Evolutionary conservation across 306 rosid genomes (phyloP).

Genomic region (Begonia fuchsioides): DNA sequence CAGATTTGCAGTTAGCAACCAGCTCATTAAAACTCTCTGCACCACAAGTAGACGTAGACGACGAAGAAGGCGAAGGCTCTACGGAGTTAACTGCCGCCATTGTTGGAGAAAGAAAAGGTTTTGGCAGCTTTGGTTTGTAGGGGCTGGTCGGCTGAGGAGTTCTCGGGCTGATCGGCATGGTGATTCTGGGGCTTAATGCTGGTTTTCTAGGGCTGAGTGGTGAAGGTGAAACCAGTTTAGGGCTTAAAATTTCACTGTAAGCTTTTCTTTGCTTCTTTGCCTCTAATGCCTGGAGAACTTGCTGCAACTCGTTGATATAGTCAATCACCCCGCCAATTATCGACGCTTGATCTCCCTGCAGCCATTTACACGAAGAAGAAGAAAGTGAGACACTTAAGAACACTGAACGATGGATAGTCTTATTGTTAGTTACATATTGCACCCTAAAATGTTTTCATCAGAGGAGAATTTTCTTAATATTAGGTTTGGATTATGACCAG

Average conservation of each 20-base stretch:
- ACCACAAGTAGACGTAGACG: conserved; percentile 41
- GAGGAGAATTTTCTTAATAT: no score
- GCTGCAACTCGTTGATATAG: conserved; percentile 83
- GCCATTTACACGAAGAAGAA: neutral
- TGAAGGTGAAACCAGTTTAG: no score
- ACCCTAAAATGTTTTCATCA: no score
- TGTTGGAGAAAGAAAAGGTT: neutral
- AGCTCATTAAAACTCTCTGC: conserved; percentile 24
- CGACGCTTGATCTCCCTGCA: conserved; percentile 95
- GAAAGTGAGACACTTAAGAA: neutral
- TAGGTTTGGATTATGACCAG: no score
- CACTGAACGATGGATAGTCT: no score
- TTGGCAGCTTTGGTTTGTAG: conserved; percentile 16
- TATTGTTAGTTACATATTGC: no score
- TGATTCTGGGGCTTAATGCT: no score
- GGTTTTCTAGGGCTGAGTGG: conserved; percentile 74
- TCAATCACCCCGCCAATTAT: conserved; percentile 95
- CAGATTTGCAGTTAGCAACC: conserved; percentile 10
- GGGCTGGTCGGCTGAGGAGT: conserved; percentile 94
- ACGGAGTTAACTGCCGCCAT: no score
- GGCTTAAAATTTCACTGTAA: conserved; percentile 83
- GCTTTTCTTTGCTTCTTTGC: conserved; percentile 86
- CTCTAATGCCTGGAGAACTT: conserved; percentile 74
- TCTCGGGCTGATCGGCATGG: no score
- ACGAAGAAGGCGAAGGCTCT: conserved; percentile 50